A percentile compares a stretch with the other conserved stretches of the same genome.
phyloP scores from a whole-genome alignment of 2,329 filamentous ascomycete species.

The Eutypa lata region DNA sequence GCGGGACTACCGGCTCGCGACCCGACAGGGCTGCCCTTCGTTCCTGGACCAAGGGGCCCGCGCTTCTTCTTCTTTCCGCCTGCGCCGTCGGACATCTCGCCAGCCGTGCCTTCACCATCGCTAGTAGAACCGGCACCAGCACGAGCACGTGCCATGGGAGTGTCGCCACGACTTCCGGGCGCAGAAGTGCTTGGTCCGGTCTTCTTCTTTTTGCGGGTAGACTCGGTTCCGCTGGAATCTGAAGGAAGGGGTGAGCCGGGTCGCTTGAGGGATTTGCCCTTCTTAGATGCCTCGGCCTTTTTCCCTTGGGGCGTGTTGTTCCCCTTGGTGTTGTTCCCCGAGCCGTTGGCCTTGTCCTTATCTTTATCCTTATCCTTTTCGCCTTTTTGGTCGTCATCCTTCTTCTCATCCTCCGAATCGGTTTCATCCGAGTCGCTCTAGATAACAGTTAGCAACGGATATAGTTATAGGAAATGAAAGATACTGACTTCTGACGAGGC shows the following conservation, averaged over 20 bases:
- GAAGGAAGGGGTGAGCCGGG: conserved; percentile 83
- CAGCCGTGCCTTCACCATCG: conserved; percentile 69
- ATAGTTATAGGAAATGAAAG: conserved; percentile 6
- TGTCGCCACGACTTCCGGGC: conserved; percentile 51
- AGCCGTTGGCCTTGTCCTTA: conserved; percentile 48
- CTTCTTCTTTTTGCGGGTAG: conserved; percentile 74
- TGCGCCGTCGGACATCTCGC: conserved; percentile 61
- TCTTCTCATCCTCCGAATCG: conserved; percentile 47
- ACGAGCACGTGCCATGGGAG: conserved; percentile 48
- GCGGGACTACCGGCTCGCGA: conserved; percentile 62
- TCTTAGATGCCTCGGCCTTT: conserved; percentile 48
- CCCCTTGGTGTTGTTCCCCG: conserved; percentile 64
- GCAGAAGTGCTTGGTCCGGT: conserved; percentile 42
- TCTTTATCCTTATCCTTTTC: conserved; percentile 59
- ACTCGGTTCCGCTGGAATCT: conserved; percentile 90
- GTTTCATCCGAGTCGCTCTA: conserved; percentile 35
- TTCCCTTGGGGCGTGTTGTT: conserved; percentile 54
- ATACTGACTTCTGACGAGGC: conserved; percentile 45
- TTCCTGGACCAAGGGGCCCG: conserved; percentile 31
- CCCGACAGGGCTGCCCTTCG: conserved; percentile 51
- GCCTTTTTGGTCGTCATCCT: conserved; percentile 60
- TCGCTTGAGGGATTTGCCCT: conserved; percentile 69
- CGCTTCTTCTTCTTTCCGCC: conserved; percentile 54
- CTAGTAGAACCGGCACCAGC: conserved; percentile 59
- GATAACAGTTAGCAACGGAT: conserved; percentile 16